phyloP scores from a whole-genome alignment of 2,329 filamentous ascomycete genomes.

The Ascochyta koolunga region DNA sequence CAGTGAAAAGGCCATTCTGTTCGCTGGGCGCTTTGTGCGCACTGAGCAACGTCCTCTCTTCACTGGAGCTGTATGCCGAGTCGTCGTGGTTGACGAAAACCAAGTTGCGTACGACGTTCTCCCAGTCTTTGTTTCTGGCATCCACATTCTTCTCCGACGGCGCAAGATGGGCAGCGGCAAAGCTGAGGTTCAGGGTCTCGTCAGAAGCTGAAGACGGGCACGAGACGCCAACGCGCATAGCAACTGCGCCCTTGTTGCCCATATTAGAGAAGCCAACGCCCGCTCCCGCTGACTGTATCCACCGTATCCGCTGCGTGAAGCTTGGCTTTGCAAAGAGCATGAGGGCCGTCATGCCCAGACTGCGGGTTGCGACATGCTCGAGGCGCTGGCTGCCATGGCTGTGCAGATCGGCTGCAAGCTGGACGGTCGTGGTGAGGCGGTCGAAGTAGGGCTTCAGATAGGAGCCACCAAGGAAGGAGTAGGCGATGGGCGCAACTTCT shows the following conservation, averaged over 20 bases:
- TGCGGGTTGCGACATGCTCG: conserved; percentile 71
- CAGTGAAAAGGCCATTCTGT: conserved; percentile 72
- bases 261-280: conserved; percentile 86
- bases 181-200: conserved; percentile 70
- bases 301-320: conserved; percentile 62
- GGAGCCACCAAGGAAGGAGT: conserved; percentile 84
- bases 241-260: conserved; percentile 95
- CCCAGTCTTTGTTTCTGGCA: conserved; percentile 86
- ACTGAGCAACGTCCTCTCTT: conserved; percentile 43
- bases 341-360: conserved; percentile 88
- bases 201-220: conserved; percentile 43
- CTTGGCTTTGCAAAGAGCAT: conserved; percentile 78
- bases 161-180: conserved; percentile 86
- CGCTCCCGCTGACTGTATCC: conserved; percentile 78
- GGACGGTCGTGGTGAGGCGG: conserved; percentile 72
- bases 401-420: conserved; percentile 65
- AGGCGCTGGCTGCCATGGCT: conserved; percentile 60
- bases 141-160: conserved; percentile 82
- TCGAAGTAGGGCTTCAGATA: conserved; percentile 78
- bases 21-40: conserved; percentile 39
- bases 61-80: conserved; percentile 36
- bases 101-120: conserved; percentile 76
- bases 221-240: conserved; percentile 70
- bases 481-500: conserved; percentile 83
- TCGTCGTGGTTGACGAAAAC: conserved; percentile 65